A percentile compares a stretch with the other conserved stretches of the same genome.
These are phyloP conservation scores for Pichia sp. DNA, from an alignment of 1,139 yeast genomes.

Conservation along the genomic window DNA sequence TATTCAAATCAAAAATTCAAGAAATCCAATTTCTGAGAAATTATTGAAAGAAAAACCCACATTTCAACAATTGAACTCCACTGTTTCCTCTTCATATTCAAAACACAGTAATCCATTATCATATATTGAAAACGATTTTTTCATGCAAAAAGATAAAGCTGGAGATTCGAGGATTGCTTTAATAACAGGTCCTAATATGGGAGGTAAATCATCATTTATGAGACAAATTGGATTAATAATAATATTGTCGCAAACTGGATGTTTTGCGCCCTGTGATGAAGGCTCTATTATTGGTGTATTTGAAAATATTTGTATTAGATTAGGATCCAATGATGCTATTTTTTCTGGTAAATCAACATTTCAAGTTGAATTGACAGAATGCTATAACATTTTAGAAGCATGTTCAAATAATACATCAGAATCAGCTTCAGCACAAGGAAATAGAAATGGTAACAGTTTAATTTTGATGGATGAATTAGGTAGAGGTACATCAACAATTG, in stretches of 20 bases:
- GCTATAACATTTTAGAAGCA: conserved; percentile 45
- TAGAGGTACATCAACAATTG: conserved; percentile 80
- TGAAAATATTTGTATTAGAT: conserved; percentile 49
- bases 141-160: conserved; percentile 35
- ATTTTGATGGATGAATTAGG: conserved; percentile 64
- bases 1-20: conserved; percentile 50
- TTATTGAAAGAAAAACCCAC: conserved; percentile 9
- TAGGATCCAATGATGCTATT: conserved; percentile 75
- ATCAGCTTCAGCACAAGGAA: no score
- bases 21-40: conserved; percentile 78
- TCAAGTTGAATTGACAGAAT: conserved; percentile 68
- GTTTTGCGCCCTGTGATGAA: conserved; percentile 41
- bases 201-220: conserved; percentile 68
- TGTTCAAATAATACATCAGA: background rate
- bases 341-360: conserved; percentile 67
- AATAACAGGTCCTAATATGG: conserved; percentile 72
- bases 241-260: conserved; percentile 49
- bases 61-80: conserved; percentile 28
- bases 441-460: conserved; percentile 36
- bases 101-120: conserved; percentile 1
- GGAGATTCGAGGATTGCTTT: conserved; percentile 39
- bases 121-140: conserved; percentile 68
- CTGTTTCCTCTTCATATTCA: background rate
- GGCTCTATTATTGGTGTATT: conserved; percentile 43
- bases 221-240: conserved; percentile 55